Conservation (phyloP, 2,329 filamentous ascomycete genomes). For the Hymenoscyphus fructigenus region DNA sequence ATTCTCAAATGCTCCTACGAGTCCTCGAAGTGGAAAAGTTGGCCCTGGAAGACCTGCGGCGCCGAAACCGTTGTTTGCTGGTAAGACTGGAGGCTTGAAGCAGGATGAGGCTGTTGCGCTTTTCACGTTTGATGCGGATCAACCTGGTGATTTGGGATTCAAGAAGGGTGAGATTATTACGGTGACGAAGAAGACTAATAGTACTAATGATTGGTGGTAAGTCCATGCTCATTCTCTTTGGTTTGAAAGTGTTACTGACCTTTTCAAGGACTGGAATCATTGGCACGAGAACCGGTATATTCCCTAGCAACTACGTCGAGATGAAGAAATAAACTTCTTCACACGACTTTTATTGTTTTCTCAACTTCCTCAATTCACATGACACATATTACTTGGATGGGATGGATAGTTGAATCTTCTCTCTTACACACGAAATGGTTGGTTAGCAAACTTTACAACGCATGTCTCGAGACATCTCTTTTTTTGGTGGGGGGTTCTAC, state of each 20-base stretch:
- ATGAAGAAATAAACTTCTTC: conserved; percentile 51
- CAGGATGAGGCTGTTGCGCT: conserved; percentile 85
- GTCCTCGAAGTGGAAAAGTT: conserved; percentile 39
- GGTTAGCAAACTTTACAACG: not conserved
- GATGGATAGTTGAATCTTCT: not conserved
- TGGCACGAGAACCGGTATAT: conserved; percentile 82
- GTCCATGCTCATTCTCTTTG: conserved; percentile 36
- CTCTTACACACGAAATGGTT: not conserved
- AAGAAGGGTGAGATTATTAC: conserved; percentile 98
- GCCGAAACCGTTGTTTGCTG: conserved; percentile 81
- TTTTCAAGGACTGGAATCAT: conserved; percentile 77
- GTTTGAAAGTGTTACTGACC: conserved; percentile 9
- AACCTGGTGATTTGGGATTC: conserved; percentile 88
- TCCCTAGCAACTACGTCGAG: conserved; percentile 79
- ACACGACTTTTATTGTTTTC: not conserved
- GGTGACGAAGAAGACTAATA: conserved; percentile 91
- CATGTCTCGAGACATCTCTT: not conserved
- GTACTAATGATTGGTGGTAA: conserved; percentile 91
- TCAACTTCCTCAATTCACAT: not conserved
- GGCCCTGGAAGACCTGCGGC: conserved; percentile 79
- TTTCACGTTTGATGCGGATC: conserved; percentile 92
- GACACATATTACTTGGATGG: not conserved
- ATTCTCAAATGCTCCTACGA: conserved; percentile 49
- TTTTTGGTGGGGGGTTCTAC: not conserved
- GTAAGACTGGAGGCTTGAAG: conserved; percentile 55